Evolutionary conservation across 192 early-diverging fungal genomes (phyloP).

Genomic region (Coemansia sp.): DNA sequence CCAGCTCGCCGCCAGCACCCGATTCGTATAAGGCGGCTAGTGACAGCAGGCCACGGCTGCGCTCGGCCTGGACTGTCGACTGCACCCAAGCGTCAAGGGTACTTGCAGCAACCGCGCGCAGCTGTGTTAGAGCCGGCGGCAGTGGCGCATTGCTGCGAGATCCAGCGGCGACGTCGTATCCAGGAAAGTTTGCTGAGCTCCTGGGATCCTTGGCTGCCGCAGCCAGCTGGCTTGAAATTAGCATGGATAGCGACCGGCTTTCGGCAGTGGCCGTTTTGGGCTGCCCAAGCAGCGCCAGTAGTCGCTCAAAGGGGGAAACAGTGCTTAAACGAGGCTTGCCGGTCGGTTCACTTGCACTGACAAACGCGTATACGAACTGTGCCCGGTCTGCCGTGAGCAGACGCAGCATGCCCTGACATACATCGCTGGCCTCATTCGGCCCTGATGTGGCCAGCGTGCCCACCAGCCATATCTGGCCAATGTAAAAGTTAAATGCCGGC

Average conservation of each 20-base stretch:
- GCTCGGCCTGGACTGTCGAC: conserved; percentile 30
- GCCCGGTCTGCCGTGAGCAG: conserved; percentile 21
- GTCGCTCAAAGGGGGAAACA: conserved; percentile 17
- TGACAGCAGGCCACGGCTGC: conserved; percentile 37
- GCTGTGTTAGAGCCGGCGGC: conserved; percentile 3
- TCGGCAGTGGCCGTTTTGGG: not conserved
- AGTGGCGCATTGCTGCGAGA: not conserved
- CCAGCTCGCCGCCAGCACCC: conserved; percentile 50
- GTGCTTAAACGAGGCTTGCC: no score
- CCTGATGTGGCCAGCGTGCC: conserved; percentile 10
- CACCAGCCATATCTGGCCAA: conserved; percentile 28
- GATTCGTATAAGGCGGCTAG: conserved; percentile 68
- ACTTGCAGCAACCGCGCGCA: not conserved
- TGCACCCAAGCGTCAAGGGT: conserved; percentile 30
- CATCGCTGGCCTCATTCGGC: conserved; percentile 7
- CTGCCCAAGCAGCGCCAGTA: conserved; percentile 20
- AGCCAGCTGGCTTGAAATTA: conserved; percentile 29
- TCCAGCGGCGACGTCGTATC: not conserved
- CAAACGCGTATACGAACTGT: conserved; percentile 15
- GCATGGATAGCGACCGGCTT: conserved; percentile 15
- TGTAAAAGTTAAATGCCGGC: conserved; percentile 13
- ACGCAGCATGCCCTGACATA: conserved; percentile 29
- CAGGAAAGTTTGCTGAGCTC: conserved; percentile 12
- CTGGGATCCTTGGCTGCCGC: conserved; percentile 16
- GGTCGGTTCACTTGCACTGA: not conserved